A percentile compares a stretch with the other conserved stretches of the same genome.
Evolutionary conservation across 768 basidiomycete genomes (phyloP).

Genomic region (Holtermannia corniformis): DNA sequence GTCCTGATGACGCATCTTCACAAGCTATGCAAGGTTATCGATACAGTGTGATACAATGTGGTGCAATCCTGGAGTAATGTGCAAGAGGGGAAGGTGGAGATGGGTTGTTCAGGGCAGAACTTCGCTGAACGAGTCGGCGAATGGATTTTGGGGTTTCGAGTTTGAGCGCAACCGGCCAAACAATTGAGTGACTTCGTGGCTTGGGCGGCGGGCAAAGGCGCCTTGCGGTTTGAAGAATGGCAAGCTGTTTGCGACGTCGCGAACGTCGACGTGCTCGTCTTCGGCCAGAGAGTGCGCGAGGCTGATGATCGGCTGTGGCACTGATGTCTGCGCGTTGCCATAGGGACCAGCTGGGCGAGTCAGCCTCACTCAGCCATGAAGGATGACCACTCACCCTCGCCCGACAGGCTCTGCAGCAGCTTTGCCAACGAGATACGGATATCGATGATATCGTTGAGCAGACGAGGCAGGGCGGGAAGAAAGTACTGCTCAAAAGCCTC

Average conservation of each 20-base stretch:
- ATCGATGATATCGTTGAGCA: constrained; percentile 68
- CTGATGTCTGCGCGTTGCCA: constrained; percentile 3
- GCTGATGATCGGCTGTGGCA: constrained; percentile 16
- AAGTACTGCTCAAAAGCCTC: constrained; percentile 45
- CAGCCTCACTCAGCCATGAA: too few species aligned
- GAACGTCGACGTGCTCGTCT: constrained; percentile 27
- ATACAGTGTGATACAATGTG: neutral
- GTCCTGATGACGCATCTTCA: neutral
- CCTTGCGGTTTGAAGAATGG: neutral
- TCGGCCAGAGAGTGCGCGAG: constrained; percentile 12
- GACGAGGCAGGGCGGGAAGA: constrained; percentile 50
- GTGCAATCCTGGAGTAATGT: neutral
- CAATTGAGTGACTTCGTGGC: neutral
- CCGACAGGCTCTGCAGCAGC: constrained; percentile 48
- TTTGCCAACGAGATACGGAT: constrained; percentile 81
- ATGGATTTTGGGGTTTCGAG: neutral
- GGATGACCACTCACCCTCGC: constrained; percentile 19
- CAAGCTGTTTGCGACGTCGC: constrained; percentile 8
- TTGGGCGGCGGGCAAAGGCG: neutral
- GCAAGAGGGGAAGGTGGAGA: neutral
- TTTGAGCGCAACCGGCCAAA: neutral
- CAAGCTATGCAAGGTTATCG: neutral
- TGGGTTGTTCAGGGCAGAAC: too few species aligned
- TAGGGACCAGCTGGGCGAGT: constrained; percentile 18
- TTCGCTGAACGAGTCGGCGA: neutral